Evolutionary conservation across 2,329 filamentous ascomycete genomes (phyloP).

Genomic region (Fusarium haematococcum): DNA sequence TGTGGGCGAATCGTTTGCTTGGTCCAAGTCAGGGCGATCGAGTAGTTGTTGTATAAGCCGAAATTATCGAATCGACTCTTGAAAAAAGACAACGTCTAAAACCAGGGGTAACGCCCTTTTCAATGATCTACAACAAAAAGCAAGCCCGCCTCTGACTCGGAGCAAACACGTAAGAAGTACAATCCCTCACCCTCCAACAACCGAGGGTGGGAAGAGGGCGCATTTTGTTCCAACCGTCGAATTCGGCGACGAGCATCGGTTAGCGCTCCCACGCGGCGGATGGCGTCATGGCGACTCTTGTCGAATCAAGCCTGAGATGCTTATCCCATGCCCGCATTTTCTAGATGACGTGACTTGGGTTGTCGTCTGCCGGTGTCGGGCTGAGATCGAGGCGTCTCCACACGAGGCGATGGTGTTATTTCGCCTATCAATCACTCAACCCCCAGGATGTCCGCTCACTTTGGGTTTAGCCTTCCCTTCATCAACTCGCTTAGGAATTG

Average conservation of each 20-base stretch:
- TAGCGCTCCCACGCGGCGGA: conserved; percentile 25
- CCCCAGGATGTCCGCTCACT: conserved; percentile 1
- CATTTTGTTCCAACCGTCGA: conserved; percentile 14
- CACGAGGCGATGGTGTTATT: conserved; percentile 44
- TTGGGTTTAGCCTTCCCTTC: background rate
- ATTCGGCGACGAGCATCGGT: background rate
- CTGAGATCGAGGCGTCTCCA: conserved; percentile 29
- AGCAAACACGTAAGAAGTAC: conserved; percentile 18
- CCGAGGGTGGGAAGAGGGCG: background rate
- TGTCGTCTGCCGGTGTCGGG: conserved; percentile 36
- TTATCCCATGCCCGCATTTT: conserved; percentile 35
- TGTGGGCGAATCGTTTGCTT: background rate
- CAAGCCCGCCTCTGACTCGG: background rate
- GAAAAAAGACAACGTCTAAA: background rate
- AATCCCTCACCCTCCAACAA: conserved; percentile 2
- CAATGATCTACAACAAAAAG: conserved; percentile 12
- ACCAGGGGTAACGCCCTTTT: background rate
- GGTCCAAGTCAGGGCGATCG: background rate
- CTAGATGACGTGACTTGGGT: conserved; percentile 35
- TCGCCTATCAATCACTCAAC: conserved; percentile 43
- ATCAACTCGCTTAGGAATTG: background rate
- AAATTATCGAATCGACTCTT: background rate
- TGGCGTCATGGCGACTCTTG: conserved; percentile 36
- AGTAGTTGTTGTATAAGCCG: background rate
- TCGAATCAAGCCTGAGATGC: conserved; percentile 34